phyloP scores from a whole-genome alignment of 345 rosid genomes.

The Theobroma cacao region DNA sequence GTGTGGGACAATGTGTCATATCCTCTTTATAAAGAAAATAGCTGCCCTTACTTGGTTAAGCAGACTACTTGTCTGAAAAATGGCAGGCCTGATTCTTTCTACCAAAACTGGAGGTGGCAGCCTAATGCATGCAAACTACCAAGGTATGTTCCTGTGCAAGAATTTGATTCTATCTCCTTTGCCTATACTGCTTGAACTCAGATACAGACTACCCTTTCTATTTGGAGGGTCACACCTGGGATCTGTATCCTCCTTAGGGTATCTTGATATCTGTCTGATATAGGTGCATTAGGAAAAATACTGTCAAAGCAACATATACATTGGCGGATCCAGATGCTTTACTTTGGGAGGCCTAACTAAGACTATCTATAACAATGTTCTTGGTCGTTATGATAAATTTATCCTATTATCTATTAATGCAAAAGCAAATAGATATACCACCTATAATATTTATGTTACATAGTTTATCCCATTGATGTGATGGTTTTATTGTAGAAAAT shows the following conservation, averaged over 20 bases:
- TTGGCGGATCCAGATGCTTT: no score
- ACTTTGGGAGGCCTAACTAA: no score
- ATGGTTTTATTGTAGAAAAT: no score
- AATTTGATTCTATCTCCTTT: background rate
- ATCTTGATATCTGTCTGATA: background rate
- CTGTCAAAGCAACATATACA: no score
- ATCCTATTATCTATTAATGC: no score
- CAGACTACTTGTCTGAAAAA: slow-evolving; percentile 78
- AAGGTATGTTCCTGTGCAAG: slow-evolving; percentile 34
- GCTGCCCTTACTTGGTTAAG: slow-evolving; percentile 83
- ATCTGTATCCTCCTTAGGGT: background rate
- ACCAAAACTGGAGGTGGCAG: slow-evolving; percentile 90
- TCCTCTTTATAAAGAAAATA: slow-evolving; percentile 72
- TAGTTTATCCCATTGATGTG: no score
- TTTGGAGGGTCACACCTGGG: no score
- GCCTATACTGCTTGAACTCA: background rate
- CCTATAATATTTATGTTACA: no score
- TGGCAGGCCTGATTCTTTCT: slow-evolving; percentile 79
- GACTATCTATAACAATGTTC: no score
- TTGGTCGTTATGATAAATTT: no score
- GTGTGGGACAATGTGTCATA: slow-evolving; percentile 77
- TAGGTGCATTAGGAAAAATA: no score
- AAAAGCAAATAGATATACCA: no score
- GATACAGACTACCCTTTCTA: background rate
- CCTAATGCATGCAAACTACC: slow-evolving; percentile 74